Percentiles rank a stretch among this genome's conserved stretches.
Evolutionary conservation across 352 stramenopile genomes (phyloP).

Genomic region (Phytopythium litorale): DNA sequence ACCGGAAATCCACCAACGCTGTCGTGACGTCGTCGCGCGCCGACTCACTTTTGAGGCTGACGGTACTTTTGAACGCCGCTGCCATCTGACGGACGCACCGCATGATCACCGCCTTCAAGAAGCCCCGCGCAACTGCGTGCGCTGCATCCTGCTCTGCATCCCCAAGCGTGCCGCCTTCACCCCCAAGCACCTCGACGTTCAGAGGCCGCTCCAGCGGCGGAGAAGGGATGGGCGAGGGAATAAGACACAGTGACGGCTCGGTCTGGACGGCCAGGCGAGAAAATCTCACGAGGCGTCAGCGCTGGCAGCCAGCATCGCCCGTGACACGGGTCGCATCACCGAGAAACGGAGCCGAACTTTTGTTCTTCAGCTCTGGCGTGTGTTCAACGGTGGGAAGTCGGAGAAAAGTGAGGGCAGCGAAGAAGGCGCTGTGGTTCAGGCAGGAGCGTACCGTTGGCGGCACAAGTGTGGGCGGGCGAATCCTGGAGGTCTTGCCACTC

Average conservation of each 20-base stretch:
- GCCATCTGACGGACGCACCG: too few species aligned
- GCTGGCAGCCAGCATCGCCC: background rate
- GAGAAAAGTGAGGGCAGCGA: conserved; percentile 3
- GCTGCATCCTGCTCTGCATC: too few species aligned
- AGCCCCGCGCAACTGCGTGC: too few species aligned
- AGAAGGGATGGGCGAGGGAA: background rate
- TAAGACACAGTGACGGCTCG: background rate
- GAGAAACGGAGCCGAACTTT: background rate
- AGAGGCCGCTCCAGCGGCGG: background rate
- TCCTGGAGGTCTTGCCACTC: background rate
- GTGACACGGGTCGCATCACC: conserved; percentile 1
- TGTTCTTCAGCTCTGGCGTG: background rate
- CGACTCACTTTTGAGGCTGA: background rate
- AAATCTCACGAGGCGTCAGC: background rate
- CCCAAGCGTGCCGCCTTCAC: too few species aligned
- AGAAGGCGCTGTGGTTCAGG: background rate
- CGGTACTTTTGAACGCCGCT: background rate
- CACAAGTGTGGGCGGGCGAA: background rate
- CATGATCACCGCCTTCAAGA: too few species aligned
- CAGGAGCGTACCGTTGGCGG: background rate
- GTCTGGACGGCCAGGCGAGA: background rate
- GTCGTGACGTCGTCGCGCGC: background rate
- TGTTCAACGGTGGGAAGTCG: background rate
- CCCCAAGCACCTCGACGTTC: too few species aligned
- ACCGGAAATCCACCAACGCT: background rate